phyloP scores from a whole-genome alignment of 148 eudicot species.

The Tetragonia tetragonoides region DNA sequence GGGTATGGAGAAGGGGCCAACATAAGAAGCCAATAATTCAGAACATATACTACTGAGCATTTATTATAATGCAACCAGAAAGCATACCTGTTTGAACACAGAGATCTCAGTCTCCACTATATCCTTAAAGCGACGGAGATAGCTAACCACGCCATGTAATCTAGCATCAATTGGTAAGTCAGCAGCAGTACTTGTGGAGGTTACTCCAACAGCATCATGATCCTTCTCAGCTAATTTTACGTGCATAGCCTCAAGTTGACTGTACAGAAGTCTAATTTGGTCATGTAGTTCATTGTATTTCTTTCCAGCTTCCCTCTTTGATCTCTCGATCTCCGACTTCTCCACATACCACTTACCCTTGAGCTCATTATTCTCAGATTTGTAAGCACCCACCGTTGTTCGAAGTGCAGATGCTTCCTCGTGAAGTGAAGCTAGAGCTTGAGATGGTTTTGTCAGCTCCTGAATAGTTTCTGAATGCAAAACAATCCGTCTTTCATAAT shows the following conservation, averaged over 20 bases:
- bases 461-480: conserved; percentile 92
- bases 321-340: conserved; percentile 56
- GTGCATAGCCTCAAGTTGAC: conserved; percentile 80
- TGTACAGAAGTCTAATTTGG: conserved; percentile 77
- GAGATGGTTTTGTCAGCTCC: conserved; percentile 84
- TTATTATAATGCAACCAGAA: neutral
- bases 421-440: conserved; percentile 62
- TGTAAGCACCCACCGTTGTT: conserved; percentile 49
- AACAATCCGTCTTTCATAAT: conserved; percentile 96
- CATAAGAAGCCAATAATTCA: neutral
- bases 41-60: neutral
- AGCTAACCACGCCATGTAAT: conserved; percentile 73
- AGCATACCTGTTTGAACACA: conserved; percentile 67
- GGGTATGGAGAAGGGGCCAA: neutral
- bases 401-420: conserved; percentile 66
- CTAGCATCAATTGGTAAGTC: conserved; percentile 54
- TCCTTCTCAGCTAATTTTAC: conserved; percentile 73
- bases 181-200: conserved; percentile 36
- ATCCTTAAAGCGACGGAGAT: conserved; percentile 93
- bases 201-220: conserved; percentile 43
- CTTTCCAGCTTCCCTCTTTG: conserved; percentile 61
- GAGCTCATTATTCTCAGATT: conserved; percentile 70
- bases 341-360: conserved; percentile 69
- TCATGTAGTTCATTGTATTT: conserved; percentile 72
- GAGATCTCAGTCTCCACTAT: conserved; percentile 95